Evolutionary conservation across 108 stramenopile genomes (phyloP), one percentile per base, ranked within the genome.

Genomic region (Aurantiochytrium sp.): DNA sequence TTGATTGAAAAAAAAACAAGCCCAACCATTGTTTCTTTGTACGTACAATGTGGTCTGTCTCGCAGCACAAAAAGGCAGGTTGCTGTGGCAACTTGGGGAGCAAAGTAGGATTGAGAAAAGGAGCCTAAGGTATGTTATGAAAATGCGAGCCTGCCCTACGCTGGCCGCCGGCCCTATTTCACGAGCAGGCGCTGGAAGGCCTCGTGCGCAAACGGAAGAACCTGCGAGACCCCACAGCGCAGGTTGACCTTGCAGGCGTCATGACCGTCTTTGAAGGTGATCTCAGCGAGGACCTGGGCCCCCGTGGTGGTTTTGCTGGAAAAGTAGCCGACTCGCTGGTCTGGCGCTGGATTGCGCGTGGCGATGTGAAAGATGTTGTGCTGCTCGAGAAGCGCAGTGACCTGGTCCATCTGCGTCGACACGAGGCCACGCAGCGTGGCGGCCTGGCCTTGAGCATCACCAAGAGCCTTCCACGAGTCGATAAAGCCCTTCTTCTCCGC

Each of bases 281-380:
- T 93, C 86, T 98, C 97, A 4, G 95, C 93, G 87, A 97, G 90
- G 93, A 93, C 93, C 21, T 6, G 8, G 37, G 88, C 85, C 8
- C 91, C 93, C 21, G 95, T 94, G 27, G 92, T 86, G 55, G 95
- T 96, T 52, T 92, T 89, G 93, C 95, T 94, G 52, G 91, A 94
- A 86, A 96, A 97, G 90, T 98, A 98, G 31, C 95, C 95, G 52
- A 96, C 96, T 86, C 96, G 95, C 89, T 97, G 96, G 24, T 96
- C 97, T 55, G 94, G 95, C 12, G 94, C 92, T 17, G 59, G 59
- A 89, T 95, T 95, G 55, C 97, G 95, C 41, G 96, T 94, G n/a
- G 96, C 97, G 86, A 98, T 96, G 90, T 95, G 95, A 88, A 95
- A 95, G 73, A 96, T 89, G 85, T 96, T 94, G 90, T 94, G 89